phyloP scores from a whole-genome alignment of 331 rosid species.

The Prunus yedoensis region DNA sequence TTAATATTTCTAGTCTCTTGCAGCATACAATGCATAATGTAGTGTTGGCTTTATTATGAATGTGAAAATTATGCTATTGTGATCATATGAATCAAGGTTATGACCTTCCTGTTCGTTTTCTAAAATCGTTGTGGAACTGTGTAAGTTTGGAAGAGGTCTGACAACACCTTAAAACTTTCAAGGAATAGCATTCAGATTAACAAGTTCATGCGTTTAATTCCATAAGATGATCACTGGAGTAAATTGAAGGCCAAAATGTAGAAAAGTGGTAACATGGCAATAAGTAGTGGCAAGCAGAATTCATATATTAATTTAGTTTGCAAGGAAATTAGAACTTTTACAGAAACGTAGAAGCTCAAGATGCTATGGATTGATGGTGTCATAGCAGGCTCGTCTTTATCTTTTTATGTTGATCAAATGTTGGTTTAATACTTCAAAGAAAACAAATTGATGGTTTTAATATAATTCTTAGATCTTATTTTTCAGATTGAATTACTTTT shows the following conservation, averaged over 20 bases:
- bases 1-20: not conserved
- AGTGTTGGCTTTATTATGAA: not conserved
- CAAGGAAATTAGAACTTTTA: not conserved
- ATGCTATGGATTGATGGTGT: too few species aligned
- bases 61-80: conserved; percentile 1
- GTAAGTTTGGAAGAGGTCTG: not conserved
- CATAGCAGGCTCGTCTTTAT: not conserved
- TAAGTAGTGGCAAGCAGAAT: not conserved
- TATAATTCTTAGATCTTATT: not conserved
- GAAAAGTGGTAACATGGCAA: not conserved
- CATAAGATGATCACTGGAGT: not conserved
- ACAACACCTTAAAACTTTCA: not conserved
- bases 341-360: not conserved
- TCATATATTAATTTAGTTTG: not conserved
- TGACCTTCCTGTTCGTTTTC: not conserved
- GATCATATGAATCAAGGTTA: not conserved
- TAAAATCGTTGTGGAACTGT: not conserved
- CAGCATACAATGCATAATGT: not conserved
- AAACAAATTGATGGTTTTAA: not conserved
- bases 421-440: not conserved
- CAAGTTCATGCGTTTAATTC: not conserved
- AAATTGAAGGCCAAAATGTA: not conserved
- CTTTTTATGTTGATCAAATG: not conserved
- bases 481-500: conserved; percentile 65
- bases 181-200: not conserved